Conservation (phyloP, 495 filamentous ascomycete species). For the Tirmania nivea region DNA sequence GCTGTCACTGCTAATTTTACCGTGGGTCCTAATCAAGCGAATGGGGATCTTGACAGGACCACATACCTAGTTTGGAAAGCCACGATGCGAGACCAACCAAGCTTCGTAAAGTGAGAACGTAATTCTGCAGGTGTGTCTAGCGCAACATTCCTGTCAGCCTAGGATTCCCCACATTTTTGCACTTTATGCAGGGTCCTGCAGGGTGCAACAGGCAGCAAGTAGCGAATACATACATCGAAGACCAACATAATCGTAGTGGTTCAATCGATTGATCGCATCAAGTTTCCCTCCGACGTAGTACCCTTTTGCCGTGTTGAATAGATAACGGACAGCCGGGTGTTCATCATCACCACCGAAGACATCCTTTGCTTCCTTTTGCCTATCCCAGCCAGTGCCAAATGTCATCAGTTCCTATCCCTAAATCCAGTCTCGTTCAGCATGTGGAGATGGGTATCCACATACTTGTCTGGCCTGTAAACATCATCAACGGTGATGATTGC, state of each 20-base stretch:
- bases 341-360: constrained; percentile 86
- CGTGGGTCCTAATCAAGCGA: background rate
- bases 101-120: constrained; percentile 92
- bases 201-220: background rate
- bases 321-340: constrained; percentile 84
- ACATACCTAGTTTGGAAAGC: constrained; percentile 66
- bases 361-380: constrained; percentile 67
- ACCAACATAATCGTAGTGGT: constrained; percentile 97
- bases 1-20: background rate
- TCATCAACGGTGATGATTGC: constrained; percentile 92
- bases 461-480: constrained; percentile 94
- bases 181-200: background rate
- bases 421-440: constrained; percentile 1
- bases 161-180: background rate
- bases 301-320: constrained; percentile 56
- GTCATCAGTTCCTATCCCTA: constrained; percentile 21
- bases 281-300: constrained; percentile 91
- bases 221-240: constrained; percentile 52
- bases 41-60: constrained; percentile 2
- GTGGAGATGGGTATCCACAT: constrained; percentile 21
- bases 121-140: constrained; percentile 84
- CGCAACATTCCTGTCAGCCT: background rate
- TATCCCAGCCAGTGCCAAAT: constrained; percentile 19
- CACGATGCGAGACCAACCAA: constrained; percentile 89
- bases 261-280: constrained; percentile 76